Evolutionary conservation across 169 alveolate genomes (phyloP).

Genomic region (Cryptosporidium ubiquitum): DNA sequence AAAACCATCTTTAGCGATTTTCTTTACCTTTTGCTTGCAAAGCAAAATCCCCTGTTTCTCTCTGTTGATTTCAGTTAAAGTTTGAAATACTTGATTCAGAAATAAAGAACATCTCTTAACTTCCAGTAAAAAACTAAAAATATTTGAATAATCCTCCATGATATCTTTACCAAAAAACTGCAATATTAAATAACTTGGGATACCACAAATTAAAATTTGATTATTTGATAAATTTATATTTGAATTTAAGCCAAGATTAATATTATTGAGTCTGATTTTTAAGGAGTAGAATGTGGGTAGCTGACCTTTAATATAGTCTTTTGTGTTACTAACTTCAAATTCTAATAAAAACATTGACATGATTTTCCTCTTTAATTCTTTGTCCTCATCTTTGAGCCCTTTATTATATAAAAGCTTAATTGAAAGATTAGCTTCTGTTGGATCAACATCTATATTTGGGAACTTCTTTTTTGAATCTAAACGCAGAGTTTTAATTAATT

Average conservation of each 20-base stretch:
- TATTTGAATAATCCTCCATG: slow-evolving; percentile 32
- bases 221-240: neutral
- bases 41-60: neutral
- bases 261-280: slow-evolving; percentile 17
- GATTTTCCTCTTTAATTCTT: slow-evolving; percentile 13
- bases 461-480: slow-evolving; percentile 34
- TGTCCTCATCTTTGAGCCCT: neutral
- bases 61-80: neutral
- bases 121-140: slow-evolving; percentile 45
- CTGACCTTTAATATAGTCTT: slow-evolving; percentile 30
- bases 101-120: slow-evolving; percentile 45
- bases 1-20: neutral
- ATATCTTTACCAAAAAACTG: slow-evolving; percentile 8
- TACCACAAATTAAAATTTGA: slow-evolving; percentile 10
- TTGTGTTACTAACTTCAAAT: slow-evolving; percentile 27
- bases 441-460: slow-evolving; percentile 71
- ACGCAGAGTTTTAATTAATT: slow-evolving; percentile 17
- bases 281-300: slow-evolving; percentile 54
- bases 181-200: slow-evolving; percentile 37
- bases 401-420: slow-evolving; percentile 11
- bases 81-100: slow-evolving; percentile 46
- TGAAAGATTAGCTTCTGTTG: slow-evolving; percentile 61
- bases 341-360: slow-evolving; percentile 24
- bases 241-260: neutral
- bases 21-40: slow-evolving; percentile 23